Evolutionary conservation across 2,329 filamentous ascomycete species (phyloP).

Genomic region (Colletotrichum somersetense): DNA sequence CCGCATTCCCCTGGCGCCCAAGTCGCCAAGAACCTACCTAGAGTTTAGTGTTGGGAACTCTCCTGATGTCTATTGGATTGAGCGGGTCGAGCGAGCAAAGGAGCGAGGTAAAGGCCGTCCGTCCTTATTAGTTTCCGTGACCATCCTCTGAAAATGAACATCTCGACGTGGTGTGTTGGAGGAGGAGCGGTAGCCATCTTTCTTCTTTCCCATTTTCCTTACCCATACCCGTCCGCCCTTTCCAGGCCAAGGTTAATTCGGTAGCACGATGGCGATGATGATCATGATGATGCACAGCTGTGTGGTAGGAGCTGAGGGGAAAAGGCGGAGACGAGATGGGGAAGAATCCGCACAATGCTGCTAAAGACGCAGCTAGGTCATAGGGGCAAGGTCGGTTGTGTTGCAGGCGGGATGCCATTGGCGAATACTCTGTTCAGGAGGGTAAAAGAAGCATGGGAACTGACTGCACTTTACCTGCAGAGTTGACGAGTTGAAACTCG

Average conservation of each 20-base stretch:
- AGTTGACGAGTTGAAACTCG: not conserved
- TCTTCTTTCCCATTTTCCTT: conserved; percentile 7
- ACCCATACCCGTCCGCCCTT: conserved; percentile 14
- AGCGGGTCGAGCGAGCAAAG: conserved; percentile 36
- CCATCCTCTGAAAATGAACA: not conserved
- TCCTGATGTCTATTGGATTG: conserved; percentile 26
- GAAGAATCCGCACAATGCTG: conserved; percentile 5
- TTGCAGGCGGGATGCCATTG: conserved; percentile 7
- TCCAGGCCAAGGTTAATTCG: conserved; percentile 7
- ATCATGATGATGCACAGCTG: conserved; percentile 27
- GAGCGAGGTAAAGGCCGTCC: conserved; percentile 30
- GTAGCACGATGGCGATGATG: conserved; percentile 6
- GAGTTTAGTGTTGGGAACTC: conserved; percentile 16
- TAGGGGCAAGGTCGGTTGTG: conserved; percentile 7
- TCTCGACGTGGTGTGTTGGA: not conserved
- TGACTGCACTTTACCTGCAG: no score
- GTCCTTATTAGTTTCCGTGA: not conserved
- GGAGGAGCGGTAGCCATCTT: not conserved
- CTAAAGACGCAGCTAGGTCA: conserved; percentile 4
- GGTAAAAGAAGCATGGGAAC: conserved; percentile 2
- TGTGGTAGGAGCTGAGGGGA: not conserved
- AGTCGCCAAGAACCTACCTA: conserved; percentile 9
- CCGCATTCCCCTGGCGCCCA: conserved; percentile 16
- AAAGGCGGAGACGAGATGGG: conserved; percentile 6
- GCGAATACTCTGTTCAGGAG: conserved; percentile 14